Conservation (phyloP, 148 eudicot genomes). For the Nepenthes mirabilis region DNA sequence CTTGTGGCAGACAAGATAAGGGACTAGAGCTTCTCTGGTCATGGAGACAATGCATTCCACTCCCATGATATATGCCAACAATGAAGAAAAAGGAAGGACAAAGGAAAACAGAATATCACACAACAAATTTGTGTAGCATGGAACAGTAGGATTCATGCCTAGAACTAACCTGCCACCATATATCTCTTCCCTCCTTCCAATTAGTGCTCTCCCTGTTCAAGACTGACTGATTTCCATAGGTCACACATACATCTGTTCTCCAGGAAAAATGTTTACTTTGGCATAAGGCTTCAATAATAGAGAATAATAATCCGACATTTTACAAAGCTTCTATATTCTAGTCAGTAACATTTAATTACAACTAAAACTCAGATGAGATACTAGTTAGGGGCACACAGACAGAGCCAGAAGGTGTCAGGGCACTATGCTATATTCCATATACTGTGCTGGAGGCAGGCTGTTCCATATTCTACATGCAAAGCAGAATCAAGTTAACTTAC, state of each 20-base stretch:
- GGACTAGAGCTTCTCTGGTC: neutral
- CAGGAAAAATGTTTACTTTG: slow-evolving; percentile 6
- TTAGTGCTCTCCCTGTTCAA: slow-evolving; percentile 65
- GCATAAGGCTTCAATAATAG: neutral
- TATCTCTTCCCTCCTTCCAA: slow-evolving; percentile 77
- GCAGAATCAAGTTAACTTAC: too few species aligned
- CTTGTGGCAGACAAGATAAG: neutral
- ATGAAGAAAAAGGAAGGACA: neutral
- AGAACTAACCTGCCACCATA: slow-evolving; percentile 94
- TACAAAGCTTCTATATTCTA: too few species aligned
- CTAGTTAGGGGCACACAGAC: too few species aligned
- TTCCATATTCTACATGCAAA: too few species aligned
- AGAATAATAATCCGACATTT: too few species aligned
- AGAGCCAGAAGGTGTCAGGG: too few species aligned
- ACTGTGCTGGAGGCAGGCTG: too few species aligned
- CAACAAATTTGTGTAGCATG: neutral
- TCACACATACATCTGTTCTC: slow-evolving; percentile 67
- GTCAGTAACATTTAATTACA: too few species aligned
- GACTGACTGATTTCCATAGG: slow-evolving; percentile 75
- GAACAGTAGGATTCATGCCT: slow-evolving; percentile 5
- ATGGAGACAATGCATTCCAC: neutral
- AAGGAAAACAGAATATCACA: too few species aligned
- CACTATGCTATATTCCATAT: too few species aligned
- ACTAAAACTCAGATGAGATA: too few species aligned
- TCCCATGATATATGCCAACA: neutral